Evolutionary conservation across 1,139 yeast genomes (phyloP), one percentile per base, ranked within the genome.

Genomic region (Entelexis sorbosivorans): DNA sequence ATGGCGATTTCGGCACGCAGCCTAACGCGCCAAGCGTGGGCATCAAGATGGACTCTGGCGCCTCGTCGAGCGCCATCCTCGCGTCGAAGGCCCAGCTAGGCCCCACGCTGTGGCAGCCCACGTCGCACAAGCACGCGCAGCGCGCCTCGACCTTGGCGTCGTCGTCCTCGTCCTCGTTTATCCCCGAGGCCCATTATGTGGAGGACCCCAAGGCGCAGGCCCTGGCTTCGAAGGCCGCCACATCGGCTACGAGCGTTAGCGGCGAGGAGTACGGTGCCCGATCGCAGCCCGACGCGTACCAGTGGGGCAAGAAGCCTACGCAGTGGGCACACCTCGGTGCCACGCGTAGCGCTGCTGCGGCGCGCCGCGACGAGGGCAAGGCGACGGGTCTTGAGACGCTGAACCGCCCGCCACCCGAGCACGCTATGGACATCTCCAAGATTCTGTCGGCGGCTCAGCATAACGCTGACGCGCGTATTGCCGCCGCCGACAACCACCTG

Each of bases 11-110:
- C 44, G 59, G 60, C 47, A 26, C 32, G 38, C 59, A 79, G 51
- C 96, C 96, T 2, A 80, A 85, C 13, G 73, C 72, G 49, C 78
- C 80, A 5, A 68, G 76, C 16, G 75, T 84, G 3, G 96, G 96
- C 14, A 91, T 85, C 52, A 44, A 44, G 31, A 46, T 43, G 20
- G 51, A 47, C 19, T 75, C 69, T 33, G 61, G 66, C 29, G 64
- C 68, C 14, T 64, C 63, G 48, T 58, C 63, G 17, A 70, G 72
- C 19, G 74, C 73, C 3, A 55, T 63, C 17, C 58, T 66, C 34
- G 74, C 74, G 17, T 56, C 65, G 32, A 57, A 60, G 51, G 52
- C 63, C 17, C 64, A 66, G 57, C 61, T 66, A 51, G 66, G 64
- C 38, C 63, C 65, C 43, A 66, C 63, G 53, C 63, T 67, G 49